These are phyloP conservation scores for Brassica napus DNA, from an alignment of 345 rosid genomes.

Conservation along the genomic window DNA sequence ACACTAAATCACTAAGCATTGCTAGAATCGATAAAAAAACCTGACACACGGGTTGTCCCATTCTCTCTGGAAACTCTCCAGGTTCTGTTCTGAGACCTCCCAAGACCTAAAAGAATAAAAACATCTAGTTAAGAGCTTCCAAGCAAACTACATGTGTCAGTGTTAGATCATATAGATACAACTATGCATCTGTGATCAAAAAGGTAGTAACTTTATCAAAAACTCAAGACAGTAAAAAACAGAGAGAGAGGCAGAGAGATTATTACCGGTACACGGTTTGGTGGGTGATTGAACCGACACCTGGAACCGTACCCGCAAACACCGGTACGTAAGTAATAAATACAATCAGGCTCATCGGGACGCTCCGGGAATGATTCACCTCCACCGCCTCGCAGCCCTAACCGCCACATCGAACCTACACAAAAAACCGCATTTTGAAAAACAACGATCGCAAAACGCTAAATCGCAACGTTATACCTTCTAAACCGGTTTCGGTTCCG, in stretches of 20 bases:
- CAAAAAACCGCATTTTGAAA: conserved; percentile 38
- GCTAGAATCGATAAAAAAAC: conserved; percentile 41
- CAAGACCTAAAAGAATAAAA: conserved; percentile 46
- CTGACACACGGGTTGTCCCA: conserved; percentile 83
- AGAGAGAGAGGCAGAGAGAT: conserved; percentile 13
- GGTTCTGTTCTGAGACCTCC: conserved; percentile 54
- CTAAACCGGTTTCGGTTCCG: conserved; percentile 60
- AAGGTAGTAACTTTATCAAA: conserved; percentile 41
- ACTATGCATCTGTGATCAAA: conserved; percentile 15
- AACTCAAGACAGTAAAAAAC: conserved; percentile 16
- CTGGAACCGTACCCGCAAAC: conserved; percentile 74
- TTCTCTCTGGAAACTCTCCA: conserved; percentile 73
- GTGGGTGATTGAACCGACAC: conserved; percentile 98
- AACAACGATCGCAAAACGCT: conserved; percentile 19
- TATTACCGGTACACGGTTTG: conserved; percentile 68
- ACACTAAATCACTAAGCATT: conserved; percentile 1
- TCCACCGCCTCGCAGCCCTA: conserved; percentile 53
- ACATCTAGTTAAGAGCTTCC: conserved; percentile 5
- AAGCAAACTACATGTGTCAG: neutral
- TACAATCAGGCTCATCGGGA: conserved; percentile 76
- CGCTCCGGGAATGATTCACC: conserved; percentile 71
- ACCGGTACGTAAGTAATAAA: conserved; percentile 78
- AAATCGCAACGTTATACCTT: conserved; percentile 51
- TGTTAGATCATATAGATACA: conserved; percentile 16
- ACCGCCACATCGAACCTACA: conserved; percentile 71